Percentiles rank a stretch among this genome's conserved stretches.
phyloP scores from a whole-genome alignment of 2,329 filamentous ascomycete genomes.

The Sarocladium oryzae region DNA sequence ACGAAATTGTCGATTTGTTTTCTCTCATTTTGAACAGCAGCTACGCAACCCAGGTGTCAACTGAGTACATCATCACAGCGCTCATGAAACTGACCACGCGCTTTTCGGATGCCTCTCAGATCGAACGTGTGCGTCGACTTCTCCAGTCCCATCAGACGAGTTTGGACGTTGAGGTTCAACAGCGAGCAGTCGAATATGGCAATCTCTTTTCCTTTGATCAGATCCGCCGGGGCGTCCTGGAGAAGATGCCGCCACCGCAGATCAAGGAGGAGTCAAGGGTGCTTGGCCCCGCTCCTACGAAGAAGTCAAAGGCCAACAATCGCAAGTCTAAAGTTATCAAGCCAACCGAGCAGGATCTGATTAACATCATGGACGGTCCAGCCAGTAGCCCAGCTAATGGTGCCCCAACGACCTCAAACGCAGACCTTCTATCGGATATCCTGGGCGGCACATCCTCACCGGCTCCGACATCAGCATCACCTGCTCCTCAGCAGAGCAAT shows the following conservation, averaged over 20 bases:
- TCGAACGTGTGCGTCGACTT: slow-evolving; percentile 76
- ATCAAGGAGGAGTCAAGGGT: slow-evolving; percentile 94
- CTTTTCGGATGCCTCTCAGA: slow-evolving; percentile 73
- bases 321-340: slow-evolving; percentile 70
- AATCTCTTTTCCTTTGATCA: slow-evolving; percentile 91
- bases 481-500: slow-evolving; percentile 49
- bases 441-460: slow-evolving; percentile 59
- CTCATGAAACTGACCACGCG: slow-evolving; percentile 92
- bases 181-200: slow-evolving; percentile 88
- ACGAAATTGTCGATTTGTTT: slow-evolving; percentile 90
- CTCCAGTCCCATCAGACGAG: slow-evolving; percentile 75
- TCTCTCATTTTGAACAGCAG: slow-evolving; percentile 87
- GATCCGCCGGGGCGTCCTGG: slow-evolving; percentile 81
- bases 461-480: slow-evolving; percentile 28
- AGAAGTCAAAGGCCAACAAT: slow-evolving; percentile 62
- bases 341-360: slow-evolving; percentile 82
- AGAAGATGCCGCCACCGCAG: slow-evolving; percentile 96
- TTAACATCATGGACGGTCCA: slow-evolving; percentile 85
- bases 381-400: slow-evolving; percentile 42
- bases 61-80: slow-evolving; percentile 92
- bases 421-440: slow-evolving; percentile 87
- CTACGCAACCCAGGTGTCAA: slow-evolving; percentile 84
- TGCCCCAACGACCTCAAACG: slow-evolving; percentile 64
- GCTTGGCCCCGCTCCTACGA: slow-evolving; percentile 66
- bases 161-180: slow-evolving; percentile 91